phyloP scores from a whole-genome alignment of 2,329 filamentous ascomycete species.

The Colletotrichum godetiae region DNA sequence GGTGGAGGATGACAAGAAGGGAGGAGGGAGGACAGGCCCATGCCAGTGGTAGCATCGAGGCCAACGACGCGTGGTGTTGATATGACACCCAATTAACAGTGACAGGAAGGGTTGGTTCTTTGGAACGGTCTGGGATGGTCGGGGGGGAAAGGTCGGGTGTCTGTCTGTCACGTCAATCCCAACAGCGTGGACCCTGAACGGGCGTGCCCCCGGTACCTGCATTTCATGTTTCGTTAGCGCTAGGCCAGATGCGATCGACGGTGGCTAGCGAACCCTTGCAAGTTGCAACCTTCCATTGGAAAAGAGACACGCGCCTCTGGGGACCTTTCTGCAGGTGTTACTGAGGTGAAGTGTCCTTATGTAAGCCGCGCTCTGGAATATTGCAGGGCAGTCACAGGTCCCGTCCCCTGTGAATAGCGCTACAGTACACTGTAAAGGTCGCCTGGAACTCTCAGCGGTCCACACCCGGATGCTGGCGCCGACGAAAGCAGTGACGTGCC shows the following conservation, averaged over 20 bases:
- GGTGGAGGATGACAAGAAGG: background rate
- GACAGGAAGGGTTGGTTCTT: background rate
- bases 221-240: constrained; percentile 34
- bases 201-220: constrained; percentile 15
- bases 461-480: no score
- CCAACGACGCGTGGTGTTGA: background rate
- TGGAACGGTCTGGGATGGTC: background rate
- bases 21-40: background rate
- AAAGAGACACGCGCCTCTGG: constrained; percentile 30
- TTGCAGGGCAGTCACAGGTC: no score
- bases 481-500: background rate
- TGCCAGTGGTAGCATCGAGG: background rate
- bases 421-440: background rate
- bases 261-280: constrained; percentile 24
- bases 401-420: background rate
- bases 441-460: no score
- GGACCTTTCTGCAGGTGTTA: constrained; percentile 3
- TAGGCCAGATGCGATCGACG: constrained; percentile 27
- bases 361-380: constrained; percentile 25
- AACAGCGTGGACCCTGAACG: constrained; percentile 27
- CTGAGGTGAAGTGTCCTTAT: background rate
- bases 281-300: background rate
- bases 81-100: background rate
- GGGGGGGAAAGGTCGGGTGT: background rate
- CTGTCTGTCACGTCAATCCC: constrained; percentile 28